Evolutionary conservation across 2,329 filamentous ascomycete species (phyloP), one percentile per base, ranked within the genome.

Genomic region (Alternaria tenuissima): DNA sequence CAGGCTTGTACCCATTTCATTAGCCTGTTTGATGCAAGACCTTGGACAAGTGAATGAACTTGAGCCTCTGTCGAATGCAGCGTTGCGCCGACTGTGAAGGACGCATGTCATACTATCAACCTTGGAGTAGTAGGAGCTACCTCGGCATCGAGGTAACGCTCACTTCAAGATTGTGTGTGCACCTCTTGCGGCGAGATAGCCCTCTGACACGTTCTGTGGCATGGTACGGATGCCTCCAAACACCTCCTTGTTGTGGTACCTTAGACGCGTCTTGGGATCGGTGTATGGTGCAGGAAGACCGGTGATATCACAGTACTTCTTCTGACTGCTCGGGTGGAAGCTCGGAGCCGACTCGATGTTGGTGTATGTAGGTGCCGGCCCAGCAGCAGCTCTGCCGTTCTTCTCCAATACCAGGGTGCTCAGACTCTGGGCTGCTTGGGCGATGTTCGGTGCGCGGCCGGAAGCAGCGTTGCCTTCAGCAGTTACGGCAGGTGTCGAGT

Each of bases 281-380:
- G 92, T 88, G 77, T 99, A 99, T 6, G 91, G 90, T 30, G 93
- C 92, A n/a, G 92, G 88, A 66, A 99, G 81, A 1, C 95, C 96
- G 1, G 95, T 99, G 71, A 99, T 87, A 79, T 99, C 96, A 82
- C 95, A 99, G 80, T 98, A 99, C 72, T 91, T 91, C 79, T 90
- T 93, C 75, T 92, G 87, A 68, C 93, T 91, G 52, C 90, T 90
- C 7, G 88, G 86, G 72, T 88, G 87, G 71, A 98, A 83, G 59
- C 91, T 95, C 39, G 95, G 95, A 3, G 95, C 94, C 48, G 92
- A 93, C 79, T 98, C 95, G 64, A 99, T 96, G 76, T 97, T 98
- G 7, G 93, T 97, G 79, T 98, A 99, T 1, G 95, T 97, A 32
- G 91, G 91, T 30, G 82, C 79, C 32, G 86, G 92, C 0, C 89